Evolutionary conservation across 148 eudicot species (phyloP), one percentile per base, ranked within the genome.

Genomic region (Rhododendron vialii): DNA sequence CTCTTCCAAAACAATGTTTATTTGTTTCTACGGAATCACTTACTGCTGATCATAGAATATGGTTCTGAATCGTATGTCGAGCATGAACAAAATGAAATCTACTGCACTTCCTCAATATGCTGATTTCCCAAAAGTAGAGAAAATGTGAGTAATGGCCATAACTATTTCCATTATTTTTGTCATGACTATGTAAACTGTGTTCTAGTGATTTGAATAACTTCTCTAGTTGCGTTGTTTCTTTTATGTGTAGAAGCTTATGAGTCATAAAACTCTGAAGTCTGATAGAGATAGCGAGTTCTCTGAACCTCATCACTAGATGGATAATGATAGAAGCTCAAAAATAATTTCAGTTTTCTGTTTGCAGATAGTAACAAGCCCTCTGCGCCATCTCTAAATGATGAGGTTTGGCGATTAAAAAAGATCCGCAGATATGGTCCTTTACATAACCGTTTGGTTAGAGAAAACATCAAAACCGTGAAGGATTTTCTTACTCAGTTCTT

Each of bases 401-500:
- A 71, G 24, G 80, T 91, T 12, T 91, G 86, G 87, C 51, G 88
- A 22, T 65, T 91, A 18, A 57, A 88, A 14, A 80, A 79, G 10
- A 90, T 91, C 8, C 63, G 67, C 36, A 86, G 50, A 67, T 65
- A 65, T 83, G 86, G 91, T 48, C 35, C 45, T 48, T 80, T 73
- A 35, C 36, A 28, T 28, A 73, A 87, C 59, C 89, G 83, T 61
- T 61, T 91, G 78, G 47, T 36, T 9, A 20, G 36, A 26, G 38
- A 55, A 36, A 85, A 84, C 24, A 84, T 91, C 28, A 55, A 20
- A 20, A 90, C 85, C 3, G 92, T 91, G 79, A 18, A 43, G 61
- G 90, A 90, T 33, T 89, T 91, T 83, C 88, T 90, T 18, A 84
- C 90, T 84, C 90, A 86, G 84, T 93, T 87, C 59, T 87, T 88